Conservation (phyloP, 768 basidiomycete genomes). For the Rhizopogon vulgaris region DNA sequence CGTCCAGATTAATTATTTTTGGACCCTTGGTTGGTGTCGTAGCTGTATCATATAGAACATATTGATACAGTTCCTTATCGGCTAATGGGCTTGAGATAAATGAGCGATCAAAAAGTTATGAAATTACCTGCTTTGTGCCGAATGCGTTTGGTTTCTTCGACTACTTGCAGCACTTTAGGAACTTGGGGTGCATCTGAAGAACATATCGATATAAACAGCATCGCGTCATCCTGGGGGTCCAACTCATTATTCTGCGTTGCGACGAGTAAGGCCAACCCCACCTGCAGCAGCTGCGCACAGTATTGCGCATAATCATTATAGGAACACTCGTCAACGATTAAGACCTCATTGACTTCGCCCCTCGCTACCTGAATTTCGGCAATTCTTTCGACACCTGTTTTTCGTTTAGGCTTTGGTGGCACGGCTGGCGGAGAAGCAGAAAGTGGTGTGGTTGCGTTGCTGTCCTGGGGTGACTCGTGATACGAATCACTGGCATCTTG, state of each 20-base stretch:
- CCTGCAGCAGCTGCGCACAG: conserved; percentile 58
- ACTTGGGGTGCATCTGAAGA: conserved; percentile 60
- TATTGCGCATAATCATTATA: conserved; percentile 65
- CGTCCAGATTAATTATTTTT: conserved; percentile 61
- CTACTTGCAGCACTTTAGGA: conserved; percentile 73
- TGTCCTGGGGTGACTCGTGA: conserved; percentile 30
- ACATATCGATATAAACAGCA: conserved; percentile 72
- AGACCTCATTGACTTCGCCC: conserved; percentile 72
- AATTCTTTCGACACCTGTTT: conserved; percentile 62
- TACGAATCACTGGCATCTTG: conserved; percentile 60
- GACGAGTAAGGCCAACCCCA: conserved; percentile 13
- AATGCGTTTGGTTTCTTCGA: conserved; percentile 74
- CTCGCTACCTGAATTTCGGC: conserved; percentile 62
- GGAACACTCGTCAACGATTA: conserved; percentile 58
- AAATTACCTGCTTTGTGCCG: conserved; percentile 64
- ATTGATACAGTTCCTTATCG: conserved; percentile 64
- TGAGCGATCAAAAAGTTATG: neutral
- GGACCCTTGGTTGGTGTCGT: conserved; percentile 45
- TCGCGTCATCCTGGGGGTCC: conserved; percentile 60
- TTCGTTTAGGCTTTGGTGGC: conserved; percentile 59
- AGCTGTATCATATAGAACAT: conserved; percentile 63
- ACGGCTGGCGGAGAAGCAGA: conserved; percentile 30
- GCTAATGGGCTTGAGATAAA: conserved; percentile 36
- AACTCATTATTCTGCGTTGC: neutral
- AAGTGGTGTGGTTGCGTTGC: neutral